Evolutionary conservation across 2,329 filamentous ascomycete species (phyloP).

Genomic region (Plenodomus biglobosus): DNA sequence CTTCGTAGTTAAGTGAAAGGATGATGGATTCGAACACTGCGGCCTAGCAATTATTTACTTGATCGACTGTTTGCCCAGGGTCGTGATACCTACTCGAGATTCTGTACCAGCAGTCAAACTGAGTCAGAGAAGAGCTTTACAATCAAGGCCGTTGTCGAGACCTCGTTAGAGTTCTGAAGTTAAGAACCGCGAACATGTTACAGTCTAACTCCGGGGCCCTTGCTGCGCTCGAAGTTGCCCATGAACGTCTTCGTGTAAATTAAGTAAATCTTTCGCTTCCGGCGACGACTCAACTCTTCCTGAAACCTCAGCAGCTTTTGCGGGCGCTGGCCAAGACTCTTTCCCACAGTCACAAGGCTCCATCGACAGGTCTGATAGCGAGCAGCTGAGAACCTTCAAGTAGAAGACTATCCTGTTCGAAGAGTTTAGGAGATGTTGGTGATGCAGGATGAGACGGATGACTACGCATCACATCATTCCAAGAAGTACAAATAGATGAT

Average conservation of each 20-base stretch:
- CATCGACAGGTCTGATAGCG: neutral
- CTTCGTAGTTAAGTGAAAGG: too few species aligned
- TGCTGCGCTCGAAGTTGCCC: neutral
- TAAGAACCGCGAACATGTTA: too few species aligned
- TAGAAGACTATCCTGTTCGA: neutral
- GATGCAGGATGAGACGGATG: neutral
- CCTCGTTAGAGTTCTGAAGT: neutral
- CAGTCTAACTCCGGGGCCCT: neutral
- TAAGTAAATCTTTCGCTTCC: neutral
- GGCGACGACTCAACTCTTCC: neutral
- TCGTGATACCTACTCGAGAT: too few species aligned
- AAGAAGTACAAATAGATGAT: too few species aligned
- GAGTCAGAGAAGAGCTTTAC: too few species aligned
- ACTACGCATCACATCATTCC: neutral
- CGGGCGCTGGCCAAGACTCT: neutral
- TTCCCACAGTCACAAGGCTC: neutral
- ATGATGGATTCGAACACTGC: too few species aligned
- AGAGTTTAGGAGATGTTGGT: neutral
- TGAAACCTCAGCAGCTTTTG: neutral
- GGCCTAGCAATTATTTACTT: too few species aligned
- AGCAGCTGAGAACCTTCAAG: neutral
- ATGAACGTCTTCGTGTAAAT: neutral
- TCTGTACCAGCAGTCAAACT: too few species aligned
- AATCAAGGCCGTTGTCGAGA: neutral
- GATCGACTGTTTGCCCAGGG: too few species aligned